A percentile compares a stretch with the other conserved stretches of the same genome.
These are phyloP conservation scores for Starmerella floris DNA, from an alignment of 805 yeast species.

Conservation along the genomic window DNA sequence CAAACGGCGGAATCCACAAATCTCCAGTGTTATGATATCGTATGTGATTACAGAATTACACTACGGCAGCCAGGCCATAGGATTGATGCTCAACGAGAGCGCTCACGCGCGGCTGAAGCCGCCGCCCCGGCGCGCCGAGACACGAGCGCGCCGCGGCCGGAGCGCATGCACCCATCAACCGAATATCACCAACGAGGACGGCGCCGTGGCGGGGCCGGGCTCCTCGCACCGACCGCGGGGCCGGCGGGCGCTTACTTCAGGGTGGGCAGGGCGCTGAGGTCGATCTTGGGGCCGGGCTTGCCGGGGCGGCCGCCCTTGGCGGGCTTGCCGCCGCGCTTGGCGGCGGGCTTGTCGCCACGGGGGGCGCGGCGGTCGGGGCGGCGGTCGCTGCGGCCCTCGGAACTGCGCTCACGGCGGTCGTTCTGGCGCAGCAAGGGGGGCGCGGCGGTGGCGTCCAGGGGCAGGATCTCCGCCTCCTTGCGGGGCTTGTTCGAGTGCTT, in stretches of 20 bases:
- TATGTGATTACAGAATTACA: too few species aligned
- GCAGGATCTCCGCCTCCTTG: constrained; percentile 60
- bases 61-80: not conserved
- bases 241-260: too few species aligned
- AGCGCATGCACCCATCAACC: not conserved
- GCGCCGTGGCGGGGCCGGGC: not conserved
- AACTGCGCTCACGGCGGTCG: constrained; percentile 24
- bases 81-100: not conserved
- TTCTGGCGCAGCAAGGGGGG: constrained; percentile 33
- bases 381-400: constrained; percentile 2
- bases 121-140: not conserved
- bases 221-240: too few species aligned
- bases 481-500: constrained; percentile 54
- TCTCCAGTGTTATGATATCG: too few species aligned
- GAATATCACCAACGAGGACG: not conserved
- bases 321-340: constrained; percentile 23
- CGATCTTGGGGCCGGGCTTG: constrained; percentile 15
- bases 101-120: not conserved
- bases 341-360: not conserved
- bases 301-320: constrained; percentile 23
- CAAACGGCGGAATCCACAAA: too few species aligned
- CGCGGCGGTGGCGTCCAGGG: constrained; percentile 21
- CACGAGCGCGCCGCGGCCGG: not conserved
- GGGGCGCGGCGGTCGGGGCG: constrained; percentile 19
- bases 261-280: constrained; percentile 20